Conservation (phyloP, 2,329 filamentous ascomycete species). For the Magnaporthiopsis rhizophila region DNA sequence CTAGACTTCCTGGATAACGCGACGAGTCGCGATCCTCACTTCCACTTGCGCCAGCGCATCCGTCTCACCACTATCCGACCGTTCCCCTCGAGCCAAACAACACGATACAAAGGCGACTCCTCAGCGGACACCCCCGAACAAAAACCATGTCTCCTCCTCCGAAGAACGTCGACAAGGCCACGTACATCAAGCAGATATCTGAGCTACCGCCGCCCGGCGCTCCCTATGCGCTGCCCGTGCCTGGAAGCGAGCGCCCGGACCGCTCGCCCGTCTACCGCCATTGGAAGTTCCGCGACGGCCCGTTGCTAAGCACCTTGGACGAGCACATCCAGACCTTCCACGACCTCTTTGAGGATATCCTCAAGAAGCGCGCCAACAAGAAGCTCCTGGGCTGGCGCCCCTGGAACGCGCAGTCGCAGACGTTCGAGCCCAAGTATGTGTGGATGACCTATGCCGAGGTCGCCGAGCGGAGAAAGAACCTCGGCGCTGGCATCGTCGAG, state of each 20-base stretch:
- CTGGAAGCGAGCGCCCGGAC: conserved; percentile 64
- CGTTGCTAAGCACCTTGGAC: conserved; percentile 63
- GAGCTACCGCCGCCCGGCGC: conserved; percentile 62
- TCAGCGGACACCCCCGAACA: conserved; percentile 9
- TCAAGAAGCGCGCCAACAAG: conserved; percentile 53
- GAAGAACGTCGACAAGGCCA: conserved; percentile 21
- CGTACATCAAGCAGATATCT: conserved; percentile 45
- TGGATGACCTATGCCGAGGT: conserved; percentile 81
- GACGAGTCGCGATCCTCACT: not conserved
- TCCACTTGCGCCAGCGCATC: not conserved
- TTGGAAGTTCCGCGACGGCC: conserved; percentile 65
- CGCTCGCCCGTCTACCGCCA: conserved; percentile 76
- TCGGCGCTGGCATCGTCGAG: conserved; percentile 79
- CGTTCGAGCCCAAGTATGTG: conserved; percentile 64
- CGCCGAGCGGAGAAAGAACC: conserved; percentile 69
- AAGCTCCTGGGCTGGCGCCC: conserved; percentile 73
- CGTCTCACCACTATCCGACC: not conserved
- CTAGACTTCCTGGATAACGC: not conserved
- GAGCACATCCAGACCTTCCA: conserved; percentile 64
- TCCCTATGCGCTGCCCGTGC: conserved; percentile 71
- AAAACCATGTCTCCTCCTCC: conserved; percentile 28
- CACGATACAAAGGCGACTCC: not conserved
- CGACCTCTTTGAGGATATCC: conserved; percentile 69
- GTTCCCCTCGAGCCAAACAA: not conserved
- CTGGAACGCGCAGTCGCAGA: conserved; percentile 67